Base-by-base conservation (phyloP, 2,329 filamentous ascomycete species). In the Emergomyces orientalis region DNA sequence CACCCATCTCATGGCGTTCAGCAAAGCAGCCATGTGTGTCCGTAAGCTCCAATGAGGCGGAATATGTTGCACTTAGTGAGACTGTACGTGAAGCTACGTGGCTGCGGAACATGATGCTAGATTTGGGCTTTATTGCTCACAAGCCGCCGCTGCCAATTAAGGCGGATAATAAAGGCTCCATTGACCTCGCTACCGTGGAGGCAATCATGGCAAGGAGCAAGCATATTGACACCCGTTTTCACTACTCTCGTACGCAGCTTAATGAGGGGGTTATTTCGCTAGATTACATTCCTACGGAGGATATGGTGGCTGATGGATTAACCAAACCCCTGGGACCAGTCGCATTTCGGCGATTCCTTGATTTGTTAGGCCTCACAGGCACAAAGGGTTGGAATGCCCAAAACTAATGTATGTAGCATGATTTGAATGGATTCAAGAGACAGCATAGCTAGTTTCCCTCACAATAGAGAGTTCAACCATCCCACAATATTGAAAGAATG, bases 151-250 rank as follows among this genome's bases (percentile, higher is more conserved):
- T 67, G 3, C 2, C 7, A 6, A 39, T 39, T 39, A 9, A 9
- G 8, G 56, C 47, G 17, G 64, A 67, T 47, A 67, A 67, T 47
- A 62, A 67, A 4, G 8, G 19, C 0, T 47, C 55, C 4, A 47
- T 67, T 3, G 60, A 61, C 13, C 49, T 67, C 0, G 60, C 58
- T 2, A 32, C 49, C 8, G 63, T 67, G 22, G 39, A 59, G 0
- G 60, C 63, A 25, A 61, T 62, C 30, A 59, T 65, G 3, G 43
- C 14, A 3, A 1, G 59, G 13, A 59, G 61, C 11, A 67, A 67
- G 62, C 47, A 65, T 59, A 67, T 67, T 45, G 59, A 66, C 25
- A 47, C 64, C 1, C 52, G 58, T 25, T 60, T 62, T n/a, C 63
- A 66, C 45, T 64, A 56, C 27, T 37, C 62, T 0, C 22, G 65